phyloP scores from a whole-genome alignment of 192 early-diverging fungal species.

The Backusella tarrabulga region DNA sequence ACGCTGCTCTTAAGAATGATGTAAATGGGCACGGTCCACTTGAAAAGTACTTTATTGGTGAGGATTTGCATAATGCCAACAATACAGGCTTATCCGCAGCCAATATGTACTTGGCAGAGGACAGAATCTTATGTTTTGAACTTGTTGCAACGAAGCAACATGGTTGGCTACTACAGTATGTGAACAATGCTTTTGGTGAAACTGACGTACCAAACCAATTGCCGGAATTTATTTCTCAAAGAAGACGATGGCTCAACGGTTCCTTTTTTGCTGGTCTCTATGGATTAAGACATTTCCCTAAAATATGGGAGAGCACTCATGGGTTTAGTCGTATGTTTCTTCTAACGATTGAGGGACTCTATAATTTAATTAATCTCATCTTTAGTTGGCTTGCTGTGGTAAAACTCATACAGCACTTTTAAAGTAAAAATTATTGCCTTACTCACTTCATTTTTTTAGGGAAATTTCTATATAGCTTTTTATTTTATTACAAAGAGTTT shows the following conservation, averaged over 20 bases:
- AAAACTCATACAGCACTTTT: slow-evolving; percentile 38
- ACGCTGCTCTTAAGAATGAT: slow-evolving; percentile 56
- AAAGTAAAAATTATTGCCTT: background rate
- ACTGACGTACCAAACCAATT: slow-evolving; percentile 76
- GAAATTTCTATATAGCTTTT: slow-evolving; percentile 84
- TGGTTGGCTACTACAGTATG: slow-evolving; percentile 67
- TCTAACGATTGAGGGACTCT: slow-evolving; percentile 60
- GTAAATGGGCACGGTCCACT: slow-evolving; percentile 50
- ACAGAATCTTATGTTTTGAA: slow-evolving; percentile 85
- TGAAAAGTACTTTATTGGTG: slow-evolving; percentile 69
- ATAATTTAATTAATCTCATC: slow-evolving; percentile 64
- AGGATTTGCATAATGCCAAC: slow-evolving; percentile 46
- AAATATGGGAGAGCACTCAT: slow-evolving; percentile 56
- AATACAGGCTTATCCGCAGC: slow-evolving; percentile 48
- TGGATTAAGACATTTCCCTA: slow-evolving; percentile 54
- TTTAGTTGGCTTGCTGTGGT: slow-evolving; percentile 79
- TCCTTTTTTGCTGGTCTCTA: slow-evolving; percentile 77
- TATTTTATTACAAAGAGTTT: slow-evolving; percentile 63
- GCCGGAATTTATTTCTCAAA: slow-evolving; percentile 77
- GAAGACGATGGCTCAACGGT: slow-evolving; percentile 81
- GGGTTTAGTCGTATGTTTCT: slow-evolving; percentile 43
- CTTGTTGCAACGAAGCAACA: slow-evolving; percentile 63
- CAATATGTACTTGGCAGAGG: slow-evolving; percentile 70
- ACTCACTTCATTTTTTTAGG: slow-evolving; percentile 42
- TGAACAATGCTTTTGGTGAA: slow-evolving; percentile 59